Conservation (phyloP, 305 asterid species). For the Fraxinus greggii region DNA sequence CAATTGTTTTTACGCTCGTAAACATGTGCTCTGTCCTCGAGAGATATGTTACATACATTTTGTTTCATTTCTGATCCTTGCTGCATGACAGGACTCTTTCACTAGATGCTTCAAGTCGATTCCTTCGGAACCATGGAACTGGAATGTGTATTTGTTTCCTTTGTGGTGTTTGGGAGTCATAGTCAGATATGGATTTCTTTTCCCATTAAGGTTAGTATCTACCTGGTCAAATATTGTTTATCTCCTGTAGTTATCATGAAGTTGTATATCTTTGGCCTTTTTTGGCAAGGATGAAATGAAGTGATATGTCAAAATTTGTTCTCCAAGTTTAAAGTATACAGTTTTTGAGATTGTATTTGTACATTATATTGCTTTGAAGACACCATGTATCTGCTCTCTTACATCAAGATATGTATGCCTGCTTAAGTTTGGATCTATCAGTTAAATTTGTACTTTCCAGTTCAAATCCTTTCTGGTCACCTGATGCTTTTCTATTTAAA, state of each 20-base stretch:
- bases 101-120: slow-evolving; percentile 95
- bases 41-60: neutral
- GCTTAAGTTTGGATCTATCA: neutral
- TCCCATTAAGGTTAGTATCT: slow-evolving; percentile 67
- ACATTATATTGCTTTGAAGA: neutral
- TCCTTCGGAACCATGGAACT: slow-evolving; percentile 98
- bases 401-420: neutral
- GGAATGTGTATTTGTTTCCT: slow-evolving; percentile 96
- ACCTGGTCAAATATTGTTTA: neutral
- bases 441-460: neutral
- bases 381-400: neutral
- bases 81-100: slow-evolving; percentile 72
- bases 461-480: slow-evolving; percentile 22
- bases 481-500: slow-evolving; percentile 26
- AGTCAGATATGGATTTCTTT: slow-evolving; percentile 81
- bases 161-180: slow-evolving; percentile 88
- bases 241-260: neutral
- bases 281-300: slow-evolving; percentile 7
- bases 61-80: neutral
- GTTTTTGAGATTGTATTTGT: neutral
- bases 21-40: neutral
- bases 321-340: neutral
- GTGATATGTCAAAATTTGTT: neutral
- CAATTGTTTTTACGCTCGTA: neutral
- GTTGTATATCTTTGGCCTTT: slow-evolving; percentile 14